Evolutionary conservation across 805 yeast species (phyloP).

Genomic region (Groenewaldozyma salmanticensis): DNA sequence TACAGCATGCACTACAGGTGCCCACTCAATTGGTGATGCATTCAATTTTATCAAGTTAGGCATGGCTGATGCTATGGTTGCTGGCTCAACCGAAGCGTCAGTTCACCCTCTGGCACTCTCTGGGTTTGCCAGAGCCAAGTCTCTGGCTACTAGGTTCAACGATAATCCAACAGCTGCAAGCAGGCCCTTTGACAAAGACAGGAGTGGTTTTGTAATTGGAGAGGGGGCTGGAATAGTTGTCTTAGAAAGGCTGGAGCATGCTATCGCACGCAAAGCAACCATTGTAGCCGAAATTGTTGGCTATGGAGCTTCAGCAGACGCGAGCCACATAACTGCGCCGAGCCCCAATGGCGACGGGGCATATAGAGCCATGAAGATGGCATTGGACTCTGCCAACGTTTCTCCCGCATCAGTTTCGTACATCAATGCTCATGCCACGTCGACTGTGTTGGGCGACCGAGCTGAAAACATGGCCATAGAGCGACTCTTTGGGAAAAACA

Average conservation of each 20-base stretch:
- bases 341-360: conserved; percentile 79
- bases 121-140: conserved; percentile 85
- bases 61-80: conserved; percentile 77
- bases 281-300: conserved; percentile 80
- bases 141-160: conserved; percentile 55
- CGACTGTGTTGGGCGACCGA: conserved; percentile 79
- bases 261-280: conserved; percentile 48
- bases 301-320: conserved; percentile 89
- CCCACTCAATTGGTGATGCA: conserved; percentile 91
- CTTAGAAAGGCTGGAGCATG: conserved; percentile 71
- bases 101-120: conserved; percentile 80
- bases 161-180: conserved; percentile 60
- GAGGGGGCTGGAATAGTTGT: conserved; percentile 86
- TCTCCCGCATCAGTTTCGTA: conserved; percentile 50
- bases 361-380: conserved; percentile 66
- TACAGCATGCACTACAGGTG: conserved; percentile 97
- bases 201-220: conserved; percentile 85
- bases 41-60: conserved; percentile 67
- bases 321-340: conserved; percentile 89
- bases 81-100: conserved; percentile 90
- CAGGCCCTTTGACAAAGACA: conserved; percentile 70
- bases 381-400: conserved; percentile 44
- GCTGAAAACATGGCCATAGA: conserved; percentile 77
- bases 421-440: conserved; percentile 95
- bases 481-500: conserved; percentile 29